Conservation (phyloP, 441 rosid species). For the Erysimum pusillum region DNA sequence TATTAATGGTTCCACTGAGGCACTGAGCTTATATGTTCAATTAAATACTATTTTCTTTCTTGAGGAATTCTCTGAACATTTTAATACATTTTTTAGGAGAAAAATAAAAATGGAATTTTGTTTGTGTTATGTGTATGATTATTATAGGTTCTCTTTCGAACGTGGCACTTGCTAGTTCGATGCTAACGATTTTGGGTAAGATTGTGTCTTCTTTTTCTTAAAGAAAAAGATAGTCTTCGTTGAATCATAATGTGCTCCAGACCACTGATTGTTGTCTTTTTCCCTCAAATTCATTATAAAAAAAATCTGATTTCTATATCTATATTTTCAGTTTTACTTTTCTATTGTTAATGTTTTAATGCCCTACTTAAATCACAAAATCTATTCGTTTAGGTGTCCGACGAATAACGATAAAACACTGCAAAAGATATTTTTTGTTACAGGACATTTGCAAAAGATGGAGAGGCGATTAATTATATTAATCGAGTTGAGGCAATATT, state of each 20-base stretch:
- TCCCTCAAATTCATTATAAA: not conserved
- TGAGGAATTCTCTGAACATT: constrained; percentile 7
- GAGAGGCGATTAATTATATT: not conserved
- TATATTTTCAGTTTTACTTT: not conserved
- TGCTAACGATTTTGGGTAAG: constrained; percentile 44
- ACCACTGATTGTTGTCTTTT: constrained; percentile 35
- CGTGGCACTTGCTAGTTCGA: constrained; percentile 46
- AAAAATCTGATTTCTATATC: not conserved
- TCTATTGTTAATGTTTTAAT: constrained; percentile 5
- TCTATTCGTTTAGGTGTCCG: constrained; percentile 17
- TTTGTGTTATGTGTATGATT: constrained; percentile 29
- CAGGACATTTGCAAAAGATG: constrained; percentile 15
- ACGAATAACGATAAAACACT: constrained; percentile 18
- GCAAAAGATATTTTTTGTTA: not conserved
- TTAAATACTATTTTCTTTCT: constrained; percentile 11
- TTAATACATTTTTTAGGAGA: not conserved
- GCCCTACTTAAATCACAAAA: constrained; percentile 13
- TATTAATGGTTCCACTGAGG: constrained; percentile 23
- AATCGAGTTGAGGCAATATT: constrained; percentile 1
- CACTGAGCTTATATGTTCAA: constrained; percentile 6
- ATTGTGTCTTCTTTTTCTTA: constrained; percentile 39
- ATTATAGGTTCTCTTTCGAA: constrained; percentile 23
- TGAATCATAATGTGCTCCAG: constrained; percentile 38
- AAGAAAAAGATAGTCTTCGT: constrained; percentile 40
- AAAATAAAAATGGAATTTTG: constrained; percentile 14